Conservation (phyloP, 1,284 basidiomycete genomes). For the Sanghuangporus sanghuang region DNA sequence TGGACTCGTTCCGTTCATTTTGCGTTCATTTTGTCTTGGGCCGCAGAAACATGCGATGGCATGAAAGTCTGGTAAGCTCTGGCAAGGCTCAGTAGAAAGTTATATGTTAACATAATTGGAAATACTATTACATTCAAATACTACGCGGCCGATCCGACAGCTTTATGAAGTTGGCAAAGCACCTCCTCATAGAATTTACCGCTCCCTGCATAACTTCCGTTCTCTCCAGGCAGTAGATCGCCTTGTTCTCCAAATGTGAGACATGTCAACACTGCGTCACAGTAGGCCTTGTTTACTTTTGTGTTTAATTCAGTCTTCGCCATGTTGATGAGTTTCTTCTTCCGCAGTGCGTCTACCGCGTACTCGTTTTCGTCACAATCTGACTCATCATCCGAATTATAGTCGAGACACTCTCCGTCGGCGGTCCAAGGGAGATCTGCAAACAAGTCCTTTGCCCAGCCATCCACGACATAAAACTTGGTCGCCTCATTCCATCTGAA, state of each 20-base stretch:
- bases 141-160: not conserved
- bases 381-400: not conserved
- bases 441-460: not conserved
- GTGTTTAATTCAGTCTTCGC: not conserved
- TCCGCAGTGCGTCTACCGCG: not conserved
- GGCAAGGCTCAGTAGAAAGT: not conserved
- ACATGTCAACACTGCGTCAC: constrained; percentile 8
- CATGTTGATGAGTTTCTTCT: not conserved
- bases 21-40: no score
- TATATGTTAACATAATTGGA: not conserved
- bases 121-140: not conserved
- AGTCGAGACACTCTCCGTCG: not conserved
- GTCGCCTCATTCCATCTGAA: not conserved
- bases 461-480: not conserved
- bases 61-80: no score
- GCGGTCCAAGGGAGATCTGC: not conserved
- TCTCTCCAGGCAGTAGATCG: not conserved
- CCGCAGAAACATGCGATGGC: no score
- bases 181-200: not conserved
- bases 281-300: not conserved
- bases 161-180: not conserved
- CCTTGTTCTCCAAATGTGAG: not conserved
- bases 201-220: not conserved
- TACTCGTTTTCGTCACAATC: not conserved
- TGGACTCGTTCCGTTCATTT: no score